Evolutionary conservation across 345 rosid species (phyloP).

Genomic region (Viola odorata): DNA sequence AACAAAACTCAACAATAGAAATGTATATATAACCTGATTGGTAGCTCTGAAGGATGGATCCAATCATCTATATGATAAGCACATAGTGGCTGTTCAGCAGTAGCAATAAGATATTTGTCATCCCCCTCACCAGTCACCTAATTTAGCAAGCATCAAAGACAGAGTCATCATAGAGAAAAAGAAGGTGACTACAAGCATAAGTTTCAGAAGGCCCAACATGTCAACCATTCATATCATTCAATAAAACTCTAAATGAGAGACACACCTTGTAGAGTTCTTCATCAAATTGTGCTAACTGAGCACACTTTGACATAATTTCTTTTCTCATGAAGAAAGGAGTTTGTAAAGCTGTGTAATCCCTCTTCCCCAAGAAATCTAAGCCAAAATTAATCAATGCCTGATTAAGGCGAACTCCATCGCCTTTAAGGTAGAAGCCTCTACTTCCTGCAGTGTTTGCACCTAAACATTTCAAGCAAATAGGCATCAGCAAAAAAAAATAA

Average conservation of each 20-base stretch:
- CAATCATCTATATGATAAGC: constrained; percentile 78
- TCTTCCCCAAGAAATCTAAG: not conserved
- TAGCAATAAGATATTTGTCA: constrained; percentile 83
- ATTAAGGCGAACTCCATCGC: not conserved
- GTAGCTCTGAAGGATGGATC: constrained; percentile 75
- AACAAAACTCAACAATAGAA: too few species aligned
- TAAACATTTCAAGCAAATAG: not conserved
- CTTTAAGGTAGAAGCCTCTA: not conserved
- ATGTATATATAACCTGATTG: constrained; percentile 41
- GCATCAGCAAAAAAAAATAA: constrained; percentile 1
- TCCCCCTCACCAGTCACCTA: constrained; percentile 92
- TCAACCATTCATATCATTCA: not conserved
- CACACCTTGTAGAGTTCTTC: not conserved
- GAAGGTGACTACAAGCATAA: not conserved
- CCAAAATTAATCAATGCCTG: not conserved
- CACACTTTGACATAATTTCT: not conserved
- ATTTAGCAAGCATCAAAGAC: not conserved
- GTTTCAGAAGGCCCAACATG: not conserved
- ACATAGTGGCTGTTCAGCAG: constrained; percentile 92
- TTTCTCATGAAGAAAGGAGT: not conserved
- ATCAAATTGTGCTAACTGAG: not conserved
- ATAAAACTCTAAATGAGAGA: not conserved
- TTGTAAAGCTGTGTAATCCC: not conserved
- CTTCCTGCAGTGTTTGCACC: not conserved
- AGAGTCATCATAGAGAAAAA: not conserved